Evolutionary conservation across 345 rosid genomes (phyloP), one percentile per base, ranked within the genome.

Genomic region (Angophora floribunda): DNA sequence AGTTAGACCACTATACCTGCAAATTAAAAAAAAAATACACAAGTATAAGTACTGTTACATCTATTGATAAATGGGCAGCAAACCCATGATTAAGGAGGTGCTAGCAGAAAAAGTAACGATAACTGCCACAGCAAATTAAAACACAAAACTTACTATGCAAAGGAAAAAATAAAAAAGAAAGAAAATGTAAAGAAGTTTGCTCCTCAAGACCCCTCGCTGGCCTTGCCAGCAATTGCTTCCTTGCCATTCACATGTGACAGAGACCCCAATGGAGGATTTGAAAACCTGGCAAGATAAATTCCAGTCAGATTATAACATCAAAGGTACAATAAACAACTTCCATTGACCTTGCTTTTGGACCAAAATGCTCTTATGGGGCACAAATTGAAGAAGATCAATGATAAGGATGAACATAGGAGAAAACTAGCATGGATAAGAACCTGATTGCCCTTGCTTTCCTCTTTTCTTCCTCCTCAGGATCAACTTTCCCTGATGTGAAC

Each of bases 381-480:
- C n/a, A 6, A 32, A 87, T 50, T 63, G 41, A 61, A 84, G 51
- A 57, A 90, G 86, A 45, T 53, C 26, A n/a, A 87, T 10, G 47
- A 51, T 44, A 88, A 78, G 12, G 86, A 11, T 89, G 51, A 26
- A 5, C 78, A 86, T 85, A 52, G 7, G 51, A 86, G 26, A 88
- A 70, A 57, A 51, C 61, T 80, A 87, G 86, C n/a, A 85, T 3
- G 21, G 41, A 52, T 45, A 85, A 52, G 15, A 87, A 97, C 99
- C 99, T 96, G 50, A 94, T 59, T 5, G 98, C 97, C 93, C 97
- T 94, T 52, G 97, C 98, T 91, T 96, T 95, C 89, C 95, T 95
- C 86, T 95, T 97, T 52, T 96, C 97, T 87, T 95, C 99, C 87
- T 95, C 99, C 89, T 91, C 90, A 2, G 94, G 59, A 92, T 95